Evolutionary conservation across 768 basidiomycete species (phyloP), one percentile per base, ranked within the genome.

Genomic region (Mycena metata): DNA sequence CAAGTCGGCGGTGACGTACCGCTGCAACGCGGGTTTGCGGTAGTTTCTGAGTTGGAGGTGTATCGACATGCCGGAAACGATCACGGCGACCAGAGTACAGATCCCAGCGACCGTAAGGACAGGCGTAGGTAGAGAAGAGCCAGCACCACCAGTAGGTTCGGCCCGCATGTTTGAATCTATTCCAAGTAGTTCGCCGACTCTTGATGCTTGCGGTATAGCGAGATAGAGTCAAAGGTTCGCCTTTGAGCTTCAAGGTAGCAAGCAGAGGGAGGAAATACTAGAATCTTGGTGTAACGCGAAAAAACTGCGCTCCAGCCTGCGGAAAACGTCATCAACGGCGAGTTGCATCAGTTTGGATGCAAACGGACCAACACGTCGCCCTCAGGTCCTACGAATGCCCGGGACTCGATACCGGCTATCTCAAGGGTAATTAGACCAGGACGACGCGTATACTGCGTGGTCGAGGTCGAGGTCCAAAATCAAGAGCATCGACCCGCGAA

Each of bases 1-100:
- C 33, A 60, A 39, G 55, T 19, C n/a, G 19, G 46, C 16, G 45
- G 62, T 33, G 60, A 73, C 81, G 68, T 60, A 95, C 94, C 94
- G 83, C 81, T 95, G 95, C 26, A 95, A 77, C 11, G 86, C 77
- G 9, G 94, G 94, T 77, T 94, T 92, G 64, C 94, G 83, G 75
- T 97, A 97, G 77, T 94, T 96, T 77, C 92, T 90, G 64, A 96
- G 82, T 64, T 96, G 96, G 4, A 94, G 83, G 73, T 85, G 87
- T 69, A 97, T 95, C 3, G 93, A 93, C 75, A 87, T 84, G 23
- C 86, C 84, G 12, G 93, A 92, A 24, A 96, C 87, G 2, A 87
- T 67, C 13, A 94, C 94, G 0, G 95, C 92, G 39, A 93, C 76
- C 5, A 89, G 60, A 0, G 94, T 90, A 7, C 85, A 89, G 21